phyloP scores from a whole-genome alignment of 2,329 filamentous ascomycete species.

The Drechslera avenae region DNA sequence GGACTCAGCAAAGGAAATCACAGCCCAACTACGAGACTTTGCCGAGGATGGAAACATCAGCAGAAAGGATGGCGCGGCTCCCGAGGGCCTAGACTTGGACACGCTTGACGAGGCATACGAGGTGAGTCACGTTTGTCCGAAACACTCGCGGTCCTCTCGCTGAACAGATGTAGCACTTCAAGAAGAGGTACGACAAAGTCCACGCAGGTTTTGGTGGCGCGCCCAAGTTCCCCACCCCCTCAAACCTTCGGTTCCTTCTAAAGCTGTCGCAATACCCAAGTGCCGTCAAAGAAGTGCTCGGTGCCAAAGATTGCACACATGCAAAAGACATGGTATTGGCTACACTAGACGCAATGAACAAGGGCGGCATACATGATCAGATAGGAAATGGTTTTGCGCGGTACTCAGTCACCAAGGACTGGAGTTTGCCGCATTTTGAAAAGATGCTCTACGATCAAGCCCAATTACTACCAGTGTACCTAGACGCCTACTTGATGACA shows the following conservation, averaged over 20 bases:
- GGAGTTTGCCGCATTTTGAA: conserved; percentile 95
- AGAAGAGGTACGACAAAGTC: conserved; percentile 27
- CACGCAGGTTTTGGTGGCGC: conserved; percentile 68
- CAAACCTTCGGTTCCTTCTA: conserved; percentile 82
- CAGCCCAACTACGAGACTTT: conserved; percentile 81
- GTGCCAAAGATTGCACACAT: conserved; percentile 73
- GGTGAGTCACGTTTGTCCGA: conserved; percentile 1
- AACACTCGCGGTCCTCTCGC: not conserved
- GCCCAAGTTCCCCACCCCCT: conserved; percentile 89
- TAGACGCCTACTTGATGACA: conserved; percentile 80
- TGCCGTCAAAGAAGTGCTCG: conserved; percentile 85
- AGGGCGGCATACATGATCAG: conserved; percentile 74
- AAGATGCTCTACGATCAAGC: conserved; percentile 96
- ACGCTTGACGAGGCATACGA: conserved; percentile 87
- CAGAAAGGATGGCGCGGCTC: conserved; percentile 51
- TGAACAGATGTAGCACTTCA: conserved; percentile 26
- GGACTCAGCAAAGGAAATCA: conserved; percentile 81
- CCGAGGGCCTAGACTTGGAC: conserved; percentile 83
- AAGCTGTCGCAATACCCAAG: conserved; percentile 72
- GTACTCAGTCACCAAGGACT: conserved; percentile 89
- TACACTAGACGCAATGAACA: conserved; percentile 78
- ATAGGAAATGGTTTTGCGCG: conserved; percentile 79
- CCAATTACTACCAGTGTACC: conserved; percentile 79
- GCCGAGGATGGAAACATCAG: conserved; percentile 80
- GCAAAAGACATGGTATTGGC: conserved; percentile 79